Evolutionary conservation across 2,329 filamentous ascomycete species (phyloP).

Genomic region (Claviceps spartinae): DNA sequence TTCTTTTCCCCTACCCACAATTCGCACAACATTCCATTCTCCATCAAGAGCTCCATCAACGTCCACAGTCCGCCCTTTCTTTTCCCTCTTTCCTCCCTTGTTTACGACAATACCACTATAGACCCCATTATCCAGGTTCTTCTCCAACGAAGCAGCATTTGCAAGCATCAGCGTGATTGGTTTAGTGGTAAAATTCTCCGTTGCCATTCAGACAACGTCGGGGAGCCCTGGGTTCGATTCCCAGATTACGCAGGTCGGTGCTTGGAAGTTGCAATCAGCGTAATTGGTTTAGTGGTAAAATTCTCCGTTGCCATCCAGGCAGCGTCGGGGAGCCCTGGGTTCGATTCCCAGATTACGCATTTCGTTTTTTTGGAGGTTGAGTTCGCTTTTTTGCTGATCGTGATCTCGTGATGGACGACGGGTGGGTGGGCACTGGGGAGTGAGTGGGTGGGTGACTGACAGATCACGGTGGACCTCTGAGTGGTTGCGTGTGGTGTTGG

Average conservation of each 20-base stretch:
- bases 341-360: background rate
- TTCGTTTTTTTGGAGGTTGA: background rate
- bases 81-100: background rate
- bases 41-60: too few relatives aligned
- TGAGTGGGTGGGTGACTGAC: too few relatives aligned
- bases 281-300: slow-evolving; percentile 22
- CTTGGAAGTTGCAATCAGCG: slow-evolving; percentile 6
- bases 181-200: slow-evolving; percentile 19
- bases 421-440: too few relatives aligned
- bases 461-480: too few relatives aligned
- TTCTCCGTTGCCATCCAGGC: slow-evolving; percentile 19
- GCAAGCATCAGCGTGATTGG: slow-evolving; percentile 8
- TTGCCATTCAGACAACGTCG: slow-evolving; percentile 17
- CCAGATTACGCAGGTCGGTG: slow-evolving; percentile 15
- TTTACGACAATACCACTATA: background rate
- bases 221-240: slow-evolving; percentile 21
- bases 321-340: slow-evolving; percentile 13
- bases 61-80: too few relatives aligned
- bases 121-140: background rate
- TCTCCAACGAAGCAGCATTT: background rate
- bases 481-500: too few relatives aligned
- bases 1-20: too few relatives aligned
- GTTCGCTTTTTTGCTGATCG: background rate
- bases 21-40: too few relatives aligned
- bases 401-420: background rate